Evolutionary conservation across 2,329 filamentous ascomycete species (phyloP), one percentile per base, ranked within the genome.

Genomic region (Ophiostoma triangulosporum): DNA sequence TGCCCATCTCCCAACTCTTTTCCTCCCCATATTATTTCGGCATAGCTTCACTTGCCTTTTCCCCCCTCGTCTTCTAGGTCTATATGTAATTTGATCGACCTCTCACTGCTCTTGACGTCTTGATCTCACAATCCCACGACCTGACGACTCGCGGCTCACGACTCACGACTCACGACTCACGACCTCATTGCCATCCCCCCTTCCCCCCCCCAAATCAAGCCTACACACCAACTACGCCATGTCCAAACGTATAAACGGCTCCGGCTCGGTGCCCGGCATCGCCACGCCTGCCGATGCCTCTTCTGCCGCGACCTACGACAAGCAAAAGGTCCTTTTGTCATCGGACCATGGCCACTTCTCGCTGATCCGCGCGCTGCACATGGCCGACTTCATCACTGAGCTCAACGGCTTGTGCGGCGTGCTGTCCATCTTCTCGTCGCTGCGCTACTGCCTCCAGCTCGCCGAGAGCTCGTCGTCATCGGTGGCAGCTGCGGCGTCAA

Each of bases 361-460:
- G 40, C 73, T 84, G 57, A 70, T 84, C 46, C 74, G 75, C 56
- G 80, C 80, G 53, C 77, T 93, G 66, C 83, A 95, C 67, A 75
- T 94, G 64, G 83, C 90, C 59, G 80, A 95, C 69, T 73, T 89
- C 62, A 88, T 95, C 70, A 90, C 88, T 29, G 80, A 91, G 68
- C 68, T 91, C 67, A 86, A 94, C 67, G 78, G 87, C 59, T 86
- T 89, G 68, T 93, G 88, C 70, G 88, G 88, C 59, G 81, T 95
- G 68, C 91, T 96, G 84, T 96, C 91, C 65, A 80, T 98, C 65
- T 90, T 97, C 71, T 90, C 89, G 46, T 95, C 89, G 24, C 80
- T 98, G 71, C 87, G 89, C 60, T 97, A 97, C 76, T 93, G 86
- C 68, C 78, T 95, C 58, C 79, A 84, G 59, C 17, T 31, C 4